Conservation (phyloP, 257 asterid genomes). For the Jacaranda copaia region DNA sequence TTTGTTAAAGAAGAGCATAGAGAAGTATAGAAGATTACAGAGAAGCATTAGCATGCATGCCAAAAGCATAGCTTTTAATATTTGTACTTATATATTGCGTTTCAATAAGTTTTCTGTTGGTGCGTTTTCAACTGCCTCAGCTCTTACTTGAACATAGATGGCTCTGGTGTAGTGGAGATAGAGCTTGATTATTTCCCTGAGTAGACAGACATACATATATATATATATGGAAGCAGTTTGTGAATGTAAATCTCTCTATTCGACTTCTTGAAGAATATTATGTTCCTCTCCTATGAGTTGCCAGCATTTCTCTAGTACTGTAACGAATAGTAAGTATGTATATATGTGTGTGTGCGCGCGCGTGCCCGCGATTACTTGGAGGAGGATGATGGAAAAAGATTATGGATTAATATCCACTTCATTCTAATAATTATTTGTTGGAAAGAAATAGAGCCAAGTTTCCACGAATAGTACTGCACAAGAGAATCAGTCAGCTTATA, state of each 20-base stretch:
- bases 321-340: neutral
- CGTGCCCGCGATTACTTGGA: no score
- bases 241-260: constrained; percentile 57
- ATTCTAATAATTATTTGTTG: no score
- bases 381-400: no score
- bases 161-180: constrained; percentile 58
- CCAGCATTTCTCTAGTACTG: constrained; percentile 63
- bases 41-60: no score
- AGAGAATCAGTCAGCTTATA: no score
- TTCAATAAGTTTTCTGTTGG: constrained; percentile 38
- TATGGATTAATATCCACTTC: no score
- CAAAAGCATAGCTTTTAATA: no score
- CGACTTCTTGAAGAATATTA: constrained; percentile 35
- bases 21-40: no score
- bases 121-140: constrained; percentile 48
- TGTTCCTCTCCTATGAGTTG: constrained; percentile 50
- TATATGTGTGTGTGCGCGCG: neutral
- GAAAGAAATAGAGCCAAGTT: no score
- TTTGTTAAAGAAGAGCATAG: no score
- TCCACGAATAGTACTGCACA: no score
- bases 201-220: constrained; percentile 52
- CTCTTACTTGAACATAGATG: constrained; percentile 49
- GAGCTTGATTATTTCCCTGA: constrained; percentile 53
- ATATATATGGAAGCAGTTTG: constrained; percentile 56
- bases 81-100: neutral